Base-by-base conservation (phyloP, 129 eudicot genomes). In the Sambucus nigra region DNA sequence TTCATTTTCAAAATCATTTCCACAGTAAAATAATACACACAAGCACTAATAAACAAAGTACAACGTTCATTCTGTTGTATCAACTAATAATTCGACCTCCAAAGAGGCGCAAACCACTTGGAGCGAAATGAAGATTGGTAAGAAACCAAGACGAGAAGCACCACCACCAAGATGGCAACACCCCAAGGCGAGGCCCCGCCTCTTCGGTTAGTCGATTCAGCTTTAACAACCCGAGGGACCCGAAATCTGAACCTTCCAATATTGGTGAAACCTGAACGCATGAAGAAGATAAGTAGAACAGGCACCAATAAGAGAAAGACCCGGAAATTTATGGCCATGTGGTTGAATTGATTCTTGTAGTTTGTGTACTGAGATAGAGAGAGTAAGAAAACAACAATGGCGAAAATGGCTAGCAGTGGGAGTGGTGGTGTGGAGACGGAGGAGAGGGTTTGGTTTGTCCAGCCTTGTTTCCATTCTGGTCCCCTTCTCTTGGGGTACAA, bases 311-410 rank as follows among this genome's bases (percentile, higher is more conserved):
- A n/a, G n/a, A n/a, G n/a, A n/a, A n/a, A n/a, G 94, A 82, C 14
- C 61, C 76, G 84, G 57, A 79, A 51, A 33, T 44, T 65, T 26
- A 71, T 28, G 22, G 58, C 60, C 2, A 71, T 27, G 25, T 65
- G 27, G 18, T 63, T 50, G 20, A 77, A 32, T 65, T 72, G n/a
- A n/a, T n/a, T n/a, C n/a, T n/a, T n/a, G n/a, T n/a, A n/a, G n/a
- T n/a, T n/a, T n/a, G n/a, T n/a, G 68, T 71, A 77, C 18, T 73
- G 77, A 21, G 96, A 76, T 7, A 87, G 46, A 0, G 75, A 76
- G 26, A 87, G 26, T 40, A 82, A 64, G 69, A 87, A 71, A 2
- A 82, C 17, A 5, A 87, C 94, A 21, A 87, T 77, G 53, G 65
- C 69, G 9, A 70, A 74, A 51, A 87, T 49, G 9, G 67, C 76